Evolutionary conservation across 805 yeast species (phyloP).

Genomic region (Ogataea sp.): DNA sequence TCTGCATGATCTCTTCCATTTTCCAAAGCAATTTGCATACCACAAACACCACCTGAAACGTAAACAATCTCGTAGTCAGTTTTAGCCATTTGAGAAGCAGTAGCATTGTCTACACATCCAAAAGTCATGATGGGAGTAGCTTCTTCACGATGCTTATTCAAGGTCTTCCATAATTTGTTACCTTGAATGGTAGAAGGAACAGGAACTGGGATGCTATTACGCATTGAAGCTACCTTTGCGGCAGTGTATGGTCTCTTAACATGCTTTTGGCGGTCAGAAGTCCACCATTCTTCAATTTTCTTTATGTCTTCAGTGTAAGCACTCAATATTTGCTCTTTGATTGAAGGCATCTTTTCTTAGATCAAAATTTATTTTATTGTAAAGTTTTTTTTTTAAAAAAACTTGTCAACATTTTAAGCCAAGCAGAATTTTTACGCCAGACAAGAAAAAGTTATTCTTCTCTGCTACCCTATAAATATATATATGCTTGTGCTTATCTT

Average conservation of each 20-base stretch:
- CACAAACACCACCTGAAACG: conserved; percentile 56
- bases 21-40: conserved; percentile 52
- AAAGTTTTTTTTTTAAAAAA: too few species aligned
- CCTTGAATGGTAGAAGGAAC: conserved; percentile 48
- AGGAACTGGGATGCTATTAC: conserved; percentile 36
- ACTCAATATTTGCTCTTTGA: background rate
- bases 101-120: conserved; percentile 58
- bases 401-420: too few species aligned
- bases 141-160: conserved; percentile 31
- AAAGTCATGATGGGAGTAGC: conserved; percentile 45
- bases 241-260: conserved; percentile 47
- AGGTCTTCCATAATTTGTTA: conserved; percentile 36
- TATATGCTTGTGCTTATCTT: too few species aligned
- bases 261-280: conserved; percentile 35
- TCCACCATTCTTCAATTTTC: conserved; percentile 42
- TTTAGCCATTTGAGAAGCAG: conserved; percentile 47
- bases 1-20: conserved; percentile 63
- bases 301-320: conserved; percentile 9
- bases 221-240: conserved; percentile 39
- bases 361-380: too few species aligned
- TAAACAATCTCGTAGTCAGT: conserved; percentile 43
- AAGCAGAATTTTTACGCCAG: too few species aligned
- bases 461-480: too few species aligned
- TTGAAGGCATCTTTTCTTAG: background rate
- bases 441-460: too few species aligned